Evolutionary conservation across 495 filamentous ascomycete genomes (phyloP), one percentile per base, ranked within the genome.

Genomic region (Daldinia childiae): DNA sequence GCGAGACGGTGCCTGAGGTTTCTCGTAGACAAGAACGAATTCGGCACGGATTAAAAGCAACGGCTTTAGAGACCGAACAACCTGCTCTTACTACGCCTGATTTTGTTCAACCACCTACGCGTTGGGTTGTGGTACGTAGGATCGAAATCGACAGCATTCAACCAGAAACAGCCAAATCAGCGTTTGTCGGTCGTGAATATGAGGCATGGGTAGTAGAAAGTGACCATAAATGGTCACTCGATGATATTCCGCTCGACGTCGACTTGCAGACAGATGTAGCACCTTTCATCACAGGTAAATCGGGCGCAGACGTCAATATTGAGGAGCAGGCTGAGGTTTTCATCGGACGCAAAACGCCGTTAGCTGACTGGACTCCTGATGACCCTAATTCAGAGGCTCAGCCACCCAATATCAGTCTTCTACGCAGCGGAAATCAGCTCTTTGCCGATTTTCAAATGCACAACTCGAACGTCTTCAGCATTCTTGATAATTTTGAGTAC

Each of bases 371-470:
- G 79, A 59, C 36, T 12, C 68, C 71, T 7, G 66, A 75, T 14
- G 66, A 75, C 17, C 57, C 48, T 8, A 32, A 43, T 24, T 38
- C 30, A 21, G 7, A 8, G 21, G 64, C 8, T 0, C 36, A 72
- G 32, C 66, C 67, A 1, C 66, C 66, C 17, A 48, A 48, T 48
- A 54, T 88, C 36, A 80, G 61, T 1, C 27, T 85, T 3, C 39
- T 85, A 14, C 76, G 68, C 52, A 72, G 69, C 17, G 75, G 76
- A 2, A 88, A 89, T 59, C 80, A 67, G 7, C 76, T 89, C 2
- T 88, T 88, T 64, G 63, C 81, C 1, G 87, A 89, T 71, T 89
- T 81, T 57, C 76, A 79, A 50, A 71, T 72, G 0, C 86, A 88
- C 43, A 81, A 82, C 55, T 59, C 64, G 29, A 87, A 85, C 71